Evolutionary conservation across 2,329 filamentous ascomycete genomes (phyloP).

Genomic region (Sporothrix sp.): DNA sequence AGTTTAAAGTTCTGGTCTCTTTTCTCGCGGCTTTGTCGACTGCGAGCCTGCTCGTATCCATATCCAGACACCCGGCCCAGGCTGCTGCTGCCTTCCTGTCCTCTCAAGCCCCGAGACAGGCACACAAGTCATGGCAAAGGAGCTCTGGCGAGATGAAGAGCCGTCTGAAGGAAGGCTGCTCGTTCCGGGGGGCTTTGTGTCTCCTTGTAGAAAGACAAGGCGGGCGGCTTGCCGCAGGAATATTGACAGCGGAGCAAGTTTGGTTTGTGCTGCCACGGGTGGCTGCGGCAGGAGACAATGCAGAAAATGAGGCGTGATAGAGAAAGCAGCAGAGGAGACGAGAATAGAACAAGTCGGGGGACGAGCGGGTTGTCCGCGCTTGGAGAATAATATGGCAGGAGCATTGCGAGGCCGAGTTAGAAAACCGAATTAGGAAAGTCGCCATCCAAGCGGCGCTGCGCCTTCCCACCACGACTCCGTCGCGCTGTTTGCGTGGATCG

Average conservation of each 20-base stretch:
- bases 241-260: constrained; percentile 1
- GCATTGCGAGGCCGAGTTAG: background rate
- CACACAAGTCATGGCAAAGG: background rate
- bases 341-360: background rate
- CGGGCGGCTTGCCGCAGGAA: background rate
- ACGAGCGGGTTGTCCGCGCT: no score
- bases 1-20: background rate
- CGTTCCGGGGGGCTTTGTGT: background rate
- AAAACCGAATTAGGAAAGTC: constrained; percentile 2
- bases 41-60: background rate
- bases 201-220: background rate
- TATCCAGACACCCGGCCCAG: background rate
- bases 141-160: background rate
- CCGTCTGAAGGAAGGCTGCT: no score
- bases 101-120: background rate
- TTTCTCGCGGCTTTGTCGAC: no score
- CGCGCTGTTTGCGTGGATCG: background rate
- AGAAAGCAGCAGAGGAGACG: background rate
- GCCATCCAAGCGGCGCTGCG: background rate
- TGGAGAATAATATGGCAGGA: background rate
- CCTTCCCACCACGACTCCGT: background rate
- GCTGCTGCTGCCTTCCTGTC: no score
- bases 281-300: background rate
- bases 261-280: background rate
- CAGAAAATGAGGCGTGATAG: background rate